Evolutionary conservation across 2,329 filamentous ascomycete species (phyloP).

Genomic region (Aphanocladium album): DNA sequence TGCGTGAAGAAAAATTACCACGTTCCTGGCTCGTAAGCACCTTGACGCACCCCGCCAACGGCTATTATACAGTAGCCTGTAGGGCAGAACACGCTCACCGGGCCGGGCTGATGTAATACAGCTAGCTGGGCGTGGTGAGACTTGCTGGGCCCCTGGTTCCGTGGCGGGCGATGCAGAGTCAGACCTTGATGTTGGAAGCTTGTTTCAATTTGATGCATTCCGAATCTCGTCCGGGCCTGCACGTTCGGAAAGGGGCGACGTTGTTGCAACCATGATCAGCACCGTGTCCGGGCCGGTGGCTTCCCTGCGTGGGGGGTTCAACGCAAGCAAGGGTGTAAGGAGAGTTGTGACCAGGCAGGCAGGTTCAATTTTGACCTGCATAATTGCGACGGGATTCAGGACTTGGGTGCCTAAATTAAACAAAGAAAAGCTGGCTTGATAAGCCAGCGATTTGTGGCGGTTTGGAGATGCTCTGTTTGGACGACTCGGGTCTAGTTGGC

Average conservation of each 20-base stretch:
- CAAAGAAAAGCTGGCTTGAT: background rate
- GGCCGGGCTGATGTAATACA: constrained; percentile 11
- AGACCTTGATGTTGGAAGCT: background rate
- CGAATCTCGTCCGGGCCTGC: background rate
- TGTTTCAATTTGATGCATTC: background rate
- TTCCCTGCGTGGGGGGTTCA: background rate
- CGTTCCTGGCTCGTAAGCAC: background rate
- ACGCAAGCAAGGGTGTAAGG: background rate
- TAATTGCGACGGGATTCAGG: background rate
- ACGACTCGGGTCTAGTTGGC: background rate
- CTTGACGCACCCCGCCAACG: background rate
- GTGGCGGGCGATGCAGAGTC: background rate
- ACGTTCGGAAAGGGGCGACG: background rate
- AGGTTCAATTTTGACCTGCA: background rate
- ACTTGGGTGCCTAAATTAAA: constrained; percentile 1
- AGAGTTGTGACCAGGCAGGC: background rate
- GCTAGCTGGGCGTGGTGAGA: constrained; percentile 1
- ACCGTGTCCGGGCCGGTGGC: background rate
- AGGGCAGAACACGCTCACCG: constrained; percentile 1
- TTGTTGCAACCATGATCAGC: background rate
- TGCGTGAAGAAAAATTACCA: background rate
- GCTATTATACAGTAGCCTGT: background rate
- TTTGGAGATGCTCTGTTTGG: background rate
- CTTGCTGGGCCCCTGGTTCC: background rate
- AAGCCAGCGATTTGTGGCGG: background rate